Conservation (phyloP, 176 grass and related monocot species). For the Avena eriantha region DNA sequence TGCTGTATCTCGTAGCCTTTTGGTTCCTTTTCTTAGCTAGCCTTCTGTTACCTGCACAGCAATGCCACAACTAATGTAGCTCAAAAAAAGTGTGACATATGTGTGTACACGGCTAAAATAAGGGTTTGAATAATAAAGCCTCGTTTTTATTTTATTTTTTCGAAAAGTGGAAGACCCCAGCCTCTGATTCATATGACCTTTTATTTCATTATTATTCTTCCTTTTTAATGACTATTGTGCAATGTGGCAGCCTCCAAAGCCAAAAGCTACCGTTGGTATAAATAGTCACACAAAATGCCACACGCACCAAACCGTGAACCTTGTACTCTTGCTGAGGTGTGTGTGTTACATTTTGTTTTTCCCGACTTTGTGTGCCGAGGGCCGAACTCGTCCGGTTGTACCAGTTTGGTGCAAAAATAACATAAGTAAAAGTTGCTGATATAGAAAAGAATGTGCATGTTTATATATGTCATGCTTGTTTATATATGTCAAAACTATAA, state of each 20-base stretch:
- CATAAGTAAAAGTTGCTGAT: not conserved
- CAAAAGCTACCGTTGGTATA: no score
- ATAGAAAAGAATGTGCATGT: not conserved
- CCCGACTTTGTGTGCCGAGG: not conserved
- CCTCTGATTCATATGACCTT: no score
- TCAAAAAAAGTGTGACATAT: conserved; percentile 25
- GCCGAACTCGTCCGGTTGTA: not conserved
- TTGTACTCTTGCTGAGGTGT: no score
- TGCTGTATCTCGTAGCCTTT: conserved; percentile 30
- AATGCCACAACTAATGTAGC: conserved; percentile 38
- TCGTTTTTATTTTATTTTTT: no score
- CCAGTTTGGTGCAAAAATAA: not conserved
- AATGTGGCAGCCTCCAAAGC: no score
- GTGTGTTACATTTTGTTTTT: not conserved
- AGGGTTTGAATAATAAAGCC: conserved; percentile 18
- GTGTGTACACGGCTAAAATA: conserved; percentile 30
- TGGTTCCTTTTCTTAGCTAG: conserved; percentile 11
- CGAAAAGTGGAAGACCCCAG: no score
- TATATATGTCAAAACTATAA: conserved; percentile 17
- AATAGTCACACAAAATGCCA: no score
- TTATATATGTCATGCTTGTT: not conserved
- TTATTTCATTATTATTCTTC: no score
- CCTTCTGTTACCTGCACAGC: conserved; percentile 29
- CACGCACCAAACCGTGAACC: no score
- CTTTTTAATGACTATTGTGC: no score